Evolutionary conservation across 768 basidiomycete species (phyloP), one percentile per base, ranked within the genome.

Genomic region (Tylopilus plumbeoviolaceoides): DNA sequence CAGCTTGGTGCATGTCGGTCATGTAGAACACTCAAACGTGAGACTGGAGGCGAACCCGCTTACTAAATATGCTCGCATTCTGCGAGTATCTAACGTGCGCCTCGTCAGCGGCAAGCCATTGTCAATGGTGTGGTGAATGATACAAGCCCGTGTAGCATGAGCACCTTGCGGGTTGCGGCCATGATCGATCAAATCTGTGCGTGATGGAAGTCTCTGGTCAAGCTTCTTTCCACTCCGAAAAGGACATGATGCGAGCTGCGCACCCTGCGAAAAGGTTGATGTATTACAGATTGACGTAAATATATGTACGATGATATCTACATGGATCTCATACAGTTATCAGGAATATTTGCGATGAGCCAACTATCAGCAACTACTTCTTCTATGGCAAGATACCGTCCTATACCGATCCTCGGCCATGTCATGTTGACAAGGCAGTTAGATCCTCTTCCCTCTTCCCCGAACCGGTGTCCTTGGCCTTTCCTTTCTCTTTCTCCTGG

Each of bases 1-100:
- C 42, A 89, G 72, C 87, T 91, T 27, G 33, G 42, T 40, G 17
- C 46, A 20, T 45, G 39, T 48, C 12, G 23, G 51, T 43, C 53
- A 23, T 28, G 7, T 23, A 15, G 21, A 28, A 50, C 31, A 30
- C 21, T 7, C n/a, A 14, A 31, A 44, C n/a, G 42, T 28, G 28
- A 44, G 41, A 46, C 27, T 8, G 44, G 46, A 30, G 3, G 51
- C 80, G 68, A 54, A 88, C 88, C 61, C 85, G 76, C 72, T 86
- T 89, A 67, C 78, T 84, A 66, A 89, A 85, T 51, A 87, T 78
- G 25, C 55, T 71, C 8, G 78, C 85, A 59, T 87, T 91, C 67
- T 90, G 88, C 10, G 85, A 78, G 60, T 81, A 85, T n/a, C 87
- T 87, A 55, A 1, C 35, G 35, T 36, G 15, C 21, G 21, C 44